Conservation (phyloP, 805 yeast species). For the Candida alai region DNA sequence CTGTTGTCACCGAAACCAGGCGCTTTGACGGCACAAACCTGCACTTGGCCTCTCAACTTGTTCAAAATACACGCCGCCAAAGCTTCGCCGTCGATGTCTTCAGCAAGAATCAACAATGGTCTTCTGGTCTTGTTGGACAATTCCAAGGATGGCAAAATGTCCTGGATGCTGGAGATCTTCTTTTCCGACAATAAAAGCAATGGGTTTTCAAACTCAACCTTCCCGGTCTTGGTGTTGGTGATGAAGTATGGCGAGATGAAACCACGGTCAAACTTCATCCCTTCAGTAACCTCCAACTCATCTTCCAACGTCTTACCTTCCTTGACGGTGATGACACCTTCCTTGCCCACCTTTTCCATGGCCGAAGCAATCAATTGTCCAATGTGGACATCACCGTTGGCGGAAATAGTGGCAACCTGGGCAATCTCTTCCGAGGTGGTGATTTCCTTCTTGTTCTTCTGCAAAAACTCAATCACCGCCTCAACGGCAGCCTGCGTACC, state of each 20-base stretch:
- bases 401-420: conserved; percentile 96
- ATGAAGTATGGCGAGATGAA: conserved; percentile 95
- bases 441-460: conserved; percentile 84
- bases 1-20: conserved; percentile 99
- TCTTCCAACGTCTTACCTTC: conserved; percentile 97
- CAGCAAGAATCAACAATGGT: conserved; percentile 90
- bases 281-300: conserved; percentile 93
- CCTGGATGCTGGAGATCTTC: conserved; percentile 87
- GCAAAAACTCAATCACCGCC: conserved; percentile 81
- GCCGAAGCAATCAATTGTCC: conserved; percentile 91
- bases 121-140: conserved; percentile 89
- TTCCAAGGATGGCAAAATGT: conserved; percentile 88
- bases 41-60: conserved; percentile 97
- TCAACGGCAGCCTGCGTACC: conserved; percentile 97
- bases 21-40: conserved; percentile 95
- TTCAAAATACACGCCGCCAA: conserved; percentile 95
- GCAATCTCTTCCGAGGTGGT: conserved; percentile 94
- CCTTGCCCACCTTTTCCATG: conserved; percentile 98
- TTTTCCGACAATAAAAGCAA: conserved; percentile 80
- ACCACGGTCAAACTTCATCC: conserved; percentile 98
- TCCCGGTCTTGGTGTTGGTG: conserved; percentile 87
- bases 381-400: conserved; percentile 92
- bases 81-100: conserved; percentile 97
- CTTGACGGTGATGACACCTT: conserved; percentile 96
- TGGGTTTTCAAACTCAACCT: conserved; percentile 94